Evolutionary conservation across 2,329 filamentous ascomycete species (phyloP).

Genomic region (Neurospora crassa): DNA sequence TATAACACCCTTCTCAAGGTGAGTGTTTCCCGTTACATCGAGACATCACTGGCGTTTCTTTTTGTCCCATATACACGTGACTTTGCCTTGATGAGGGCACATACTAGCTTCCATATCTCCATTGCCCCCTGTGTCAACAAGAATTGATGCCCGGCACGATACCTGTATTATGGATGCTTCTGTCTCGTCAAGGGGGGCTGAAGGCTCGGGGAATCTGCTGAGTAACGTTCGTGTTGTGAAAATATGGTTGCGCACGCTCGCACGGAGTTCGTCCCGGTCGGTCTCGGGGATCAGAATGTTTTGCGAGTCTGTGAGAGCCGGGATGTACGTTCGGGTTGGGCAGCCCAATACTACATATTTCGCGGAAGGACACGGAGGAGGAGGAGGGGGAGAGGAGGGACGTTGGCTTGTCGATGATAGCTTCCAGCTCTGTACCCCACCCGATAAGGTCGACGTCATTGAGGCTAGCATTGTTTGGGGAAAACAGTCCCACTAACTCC

Average conservation of each 20-base stretch:
- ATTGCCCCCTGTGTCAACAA: neutral
- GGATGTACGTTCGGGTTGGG: neutral
- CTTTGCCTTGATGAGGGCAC: neutral
- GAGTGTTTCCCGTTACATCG: neutral
- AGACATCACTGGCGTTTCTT: neutral
- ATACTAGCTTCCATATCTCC: neutral
- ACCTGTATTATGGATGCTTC: neutral
- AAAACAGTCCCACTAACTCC: neutral
- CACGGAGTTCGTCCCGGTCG: neutral
- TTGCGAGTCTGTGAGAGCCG: neutral
- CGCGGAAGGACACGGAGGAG: neutral
- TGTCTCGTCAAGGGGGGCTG: neutral
- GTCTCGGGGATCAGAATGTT: neutral
- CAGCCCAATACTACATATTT: neutral
- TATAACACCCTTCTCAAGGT: neutral
- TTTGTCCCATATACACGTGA: neutral
- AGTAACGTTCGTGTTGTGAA: neutral
- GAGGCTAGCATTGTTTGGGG: neutral
- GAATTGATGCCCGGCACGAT: neutral
- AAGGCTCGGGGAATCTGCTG: neutral
- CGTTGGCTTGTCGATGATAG: neutral
- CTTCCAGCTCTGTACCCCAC: neutral
- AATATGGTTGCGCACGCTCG: neutral
- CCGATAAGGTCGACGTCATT: neutral
- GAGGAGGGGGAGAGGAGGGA: neutral